phyloP scores from a whole-genome alignment of 148 eudicot species.

The Vaccinium macrocarpon region DNA sequence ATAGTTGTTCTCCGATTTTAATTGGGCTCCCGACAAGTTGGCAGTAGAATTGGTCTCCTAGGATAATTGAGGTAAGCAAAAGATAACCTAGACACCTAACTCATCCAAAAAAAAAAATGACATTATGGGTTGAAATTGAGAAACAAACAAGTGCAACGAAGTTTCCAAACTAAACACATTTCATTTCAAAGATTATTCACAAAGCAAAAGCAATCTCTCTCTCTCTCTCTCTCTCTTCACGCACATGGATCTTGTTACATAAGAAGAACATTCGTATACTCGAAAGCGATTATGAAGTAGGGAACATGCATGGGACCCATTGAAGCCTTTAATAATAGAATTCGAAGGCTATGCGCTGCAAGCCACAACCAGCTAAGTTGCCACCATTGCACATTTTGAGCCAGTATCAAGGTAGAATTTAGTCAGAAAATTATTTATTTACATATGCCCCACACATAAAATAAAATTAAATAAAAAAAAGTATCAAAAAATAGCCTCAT shows the following conservation, averaged over 20 bases:
- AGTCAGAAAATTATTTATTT: not conserved
- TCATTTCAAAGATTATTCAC: not conserved
- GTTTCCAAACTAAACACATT: not conserved
- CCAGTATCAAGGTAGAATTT: not conserved
- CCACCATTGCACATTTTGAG: slow-evolving; percentile 8
- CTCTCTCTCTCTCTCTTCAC: not conserved
- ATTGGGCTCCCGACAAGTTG: too few relatives aligned
- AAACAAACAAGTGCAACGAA: not conserved
- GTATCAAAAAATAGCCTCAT: not conserved
- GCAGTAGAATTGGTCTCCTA: too few relatives aligned
- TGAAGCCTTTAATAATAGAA: slow-evolving; percentile 19
- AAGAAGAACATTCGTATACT: not conserved
- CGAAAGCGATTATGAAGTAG: not conserved
- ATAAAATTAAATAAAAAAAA: not conserved
- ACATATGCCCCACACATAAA: not conserved
- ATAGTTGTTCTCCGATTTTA: too few relatives aligned
- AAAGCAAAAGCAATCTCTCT: slow-evolving; percentile 7
- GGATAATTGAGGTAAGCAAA: too few relatives aligned
- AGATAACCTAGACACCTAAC: too few relatives aligned
- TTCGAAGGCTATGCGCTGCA: slow-evolving; percentile 13
- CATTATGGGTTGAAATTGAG: not conserved
- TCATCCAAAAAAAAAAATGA: too few relatives aligned
- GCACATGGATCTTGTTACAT: not conserved
- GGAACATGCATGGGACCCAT: not conserved
- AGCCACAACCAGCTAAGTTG: slow-evolving; percentile 20